Base-by-base conservation (phyloP, 805 yeast species). In the Debaryomyces tyrocola region DNA sequence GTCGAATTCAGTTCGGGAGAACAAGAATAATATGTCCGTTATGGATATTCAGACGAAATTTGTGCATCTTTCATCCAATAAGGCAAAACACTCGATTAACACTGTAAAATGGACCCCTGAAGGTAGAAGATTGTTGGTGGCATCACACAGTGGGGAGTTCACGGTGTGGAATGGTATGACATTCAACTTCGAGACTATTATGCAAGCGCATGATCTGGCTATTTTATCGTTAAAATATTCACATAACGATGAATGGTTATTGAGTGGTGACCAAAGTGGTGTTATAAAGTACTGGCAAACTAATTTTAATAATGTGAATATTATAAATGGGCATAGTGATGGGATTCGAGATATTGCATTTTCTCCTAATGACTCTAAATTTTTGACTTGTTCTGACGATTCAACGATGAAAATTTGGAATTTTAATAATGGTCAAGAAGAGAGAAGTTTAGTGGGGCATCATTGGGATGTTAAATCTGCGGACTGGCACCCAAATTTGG, bases 401-500 rank as follows among this genome's bases (percentile, higher is more conserved):
- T 86, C 90, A 43, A 78, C 85, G 5, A 72, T 92, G 50, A 95
- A 94, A 62, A 84, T 94, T 33, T 94, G 98, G 97, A 89, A 91
- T 67, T 94, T 94, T 68, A 85, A 88, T 60, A 88, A 86, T 59
- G 94, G 94, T 33, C 73, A 78, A 48, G 94, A 89, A 55, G 99
- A 94, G 61, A 70, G 87, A 40, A 75, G 81, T 0, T 73, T 94
- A 45, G 77, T 83, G 20, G 98, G 98, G 2, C 99, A 94, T 67
- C 96, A 95, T 63, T 94, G 99, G 99, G 99, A 94, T 67, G 97
- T 94, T 18, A 94, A 94, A 62, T 83, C 91, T 45, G 88, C 95
- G 44, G 98, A 94, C 65, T 94, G 99, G 99, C 99, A 94, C 66
- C 88, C 96, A 4, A 75, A 78, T 10, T 70, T 89, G 66, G 97